Evolutionary conservation across 78 protist genomes (phyloP), one percentile per base, ranked within the genome.

Genomic region (Parvularia atlantis): DNA sequence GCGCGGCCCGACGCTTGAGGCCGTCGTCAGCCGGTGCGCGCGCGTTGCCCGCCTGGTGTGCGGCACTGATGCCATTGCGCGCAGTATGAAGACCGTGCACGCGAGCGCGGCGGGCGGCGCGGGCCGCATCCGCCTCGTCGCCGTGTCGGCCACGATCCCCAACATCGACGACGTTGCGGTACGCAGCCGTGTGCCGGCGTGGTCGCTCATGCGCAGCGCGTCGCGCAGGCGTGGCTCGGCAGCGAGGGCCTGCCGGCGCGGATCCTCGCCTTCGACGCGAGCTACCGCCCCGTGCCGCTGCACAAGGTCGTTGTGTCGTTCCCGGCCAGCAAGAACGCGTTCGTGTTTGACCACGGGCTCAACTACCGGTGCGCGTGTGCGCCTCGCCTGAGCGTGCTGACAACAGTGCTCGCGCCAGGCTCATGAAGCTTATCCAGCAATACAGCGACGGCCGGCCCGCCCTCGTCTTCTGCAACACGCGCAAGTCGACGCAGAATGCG

Each of bases 141-240:
- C 80, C 20, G 66, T 74, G 24, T 63, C 76, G 0, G 88, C 85
- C 48, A 84, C 88, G 6, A 74, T 84, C 2, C 71, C 85, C 30
- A 84, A 84, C 44, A 24, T 60, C 41, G 41, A 40, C 16, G 88
- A 84, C 44, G 52, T 84, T 2, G 88, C 71, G 26, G 40, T 0
- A 0, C 67, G 88, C 70, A 4, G 59, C 13, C 3, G 17, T 20
- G 64, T 64, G 33, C 35, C 17, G 54, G 2, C 19, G 56, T 4
- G 1, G 14, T 4, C 28, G 44, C 60, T 33, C 14, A 41, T 3
- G 52, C 39, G 24, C 36, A 41, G n/a, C 41, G 6, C 14, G 64
- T n/a, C n/a, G n/a, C n/a, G n/a, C n/a, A n/a, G n/a, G n/a, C n/a
- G n/a, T n/a, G n/a, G n/a, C n/a, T 76, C 63, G 64, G 80, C 60